Conservation (phyloP, 768 basidiomycete genomes). For the Russula olivacea region DNA sequence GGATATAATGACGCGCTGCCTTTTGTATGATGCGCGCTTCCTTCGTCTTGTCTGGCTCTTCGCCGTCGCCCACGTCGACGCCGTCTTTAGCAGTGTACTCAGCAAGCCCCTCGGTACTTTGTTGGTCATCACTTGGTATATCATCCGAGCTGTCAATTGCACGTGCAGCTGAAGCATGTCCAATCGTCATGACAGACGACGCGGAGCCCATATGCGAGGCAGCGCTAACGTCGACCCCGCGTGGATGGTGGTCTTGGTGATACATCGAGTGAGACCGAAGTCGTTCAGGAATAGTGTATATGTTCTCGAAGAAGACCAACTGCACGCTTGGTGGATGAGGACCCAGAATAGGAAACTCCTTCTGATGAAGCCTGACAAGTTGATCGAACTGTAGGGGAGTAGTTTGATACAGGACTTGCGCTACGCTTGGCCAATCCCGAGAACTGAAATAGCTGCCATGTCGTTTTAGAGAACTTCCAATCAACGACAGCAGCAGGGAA, state of each 20-base stretch:
- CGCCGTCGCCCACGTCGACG: neutral
- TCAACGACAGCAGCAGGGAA: neutral
- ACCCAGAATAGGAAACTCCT: neutral
- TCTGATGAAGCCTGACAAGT: constrained; percentile 4
- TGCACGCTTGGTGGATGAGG: neutral
- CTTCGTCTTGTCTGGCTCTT: constrained; percentile 2
- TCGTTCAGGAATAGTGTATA: neutral
- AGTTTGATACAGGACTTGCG: constrained; percentile 3
- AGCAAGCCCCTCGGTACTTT: neutral
- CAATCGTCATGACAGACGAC: neutral
- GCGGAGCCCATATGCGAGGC: neutral
- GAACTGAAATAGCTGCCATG: neutral
- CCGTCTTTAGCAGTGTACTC: constrained; percentile 9
- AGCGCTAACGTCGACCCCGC: neutral
- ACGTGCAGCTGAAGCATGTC: neutral
- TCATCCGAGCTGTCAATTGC: neutral
- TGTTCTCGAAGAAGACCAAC: neutral
- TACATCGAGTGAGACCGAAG: neutral
- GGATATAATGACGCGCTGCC: neutral
- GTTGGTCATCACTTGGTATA: neutral
- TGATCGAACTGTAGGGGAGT: constrained; percentile 3
- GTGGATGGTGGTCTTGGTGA: neutral
- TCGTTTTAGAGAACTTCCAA: neutral
- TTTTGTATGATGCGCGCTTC: constrained; percentile 5
- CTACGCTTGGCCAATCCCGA: neutral